Evolutionary conservation across 2,329 filamentous ascomycete genomes (phyloP), one percentile per base, ranked within the genome.

Genomic region (Phaeomoniella chlamydospora): DNA sequence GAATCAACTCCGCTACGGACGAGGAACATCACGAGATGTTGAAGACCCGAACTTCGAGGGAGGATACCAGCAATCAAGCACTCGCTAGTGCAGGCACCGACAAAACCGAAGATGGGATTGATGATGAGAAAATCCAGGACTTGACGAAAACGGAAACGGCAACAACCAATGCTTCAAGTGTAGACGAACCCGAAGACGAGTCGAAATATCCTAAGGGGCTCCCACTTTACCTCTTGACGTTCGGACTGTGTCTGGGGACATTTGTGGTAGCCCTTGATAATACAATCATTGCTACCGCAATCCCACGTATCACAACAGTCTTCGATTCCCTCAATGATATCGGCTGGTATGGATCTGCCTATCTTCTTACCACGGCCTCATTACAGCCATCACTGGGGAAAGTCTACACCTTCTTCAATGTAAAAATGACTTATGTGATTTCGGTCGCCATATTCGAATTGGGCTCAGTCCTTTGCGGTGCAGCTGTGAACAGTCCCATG

Each of bases 401-500:
- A 38, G 44, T 58, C 2, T 69, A 62, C 49, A 65, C 58, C 33
- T 66, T 57, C 45, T 65, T 62, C 45, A 49, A 49, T 1, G 48
- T 60, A 46, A 70, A 69, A 48, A 63, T 55, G 55, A 50, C 63
- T 31, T 68, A 59, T 45, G 42, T 69, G 5, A 41, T 42, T 12
- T 59, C 60, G 1, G 52, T 68, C 15, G 43, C 54, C 40, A 58
- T 67, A 46, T 71, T 71, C 48, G 65, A 69, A 45, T 38, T 70
- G 35, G 68, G 68, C 13, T 65, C 61, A n/a, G 51, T 65, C 10
- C 53, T 72, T 37, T 70, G 67, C 40, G 68, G 61, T 43, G 56
- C 61, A 17, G 66, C 67, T 5, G 65, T 65, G 10, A 66, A 58
- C 42, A 66, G 62, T 4, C 57, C 48, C 2, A 58, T 65, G 12